A percentile compares a stretch with the other conserved stretches of the same genome.
These are phyloP conservation scores for Verruconis gallopava DNA, from an alignment of 2,329 filamentous ascomycete genomes.

Conservation along the genomic window DNA sequence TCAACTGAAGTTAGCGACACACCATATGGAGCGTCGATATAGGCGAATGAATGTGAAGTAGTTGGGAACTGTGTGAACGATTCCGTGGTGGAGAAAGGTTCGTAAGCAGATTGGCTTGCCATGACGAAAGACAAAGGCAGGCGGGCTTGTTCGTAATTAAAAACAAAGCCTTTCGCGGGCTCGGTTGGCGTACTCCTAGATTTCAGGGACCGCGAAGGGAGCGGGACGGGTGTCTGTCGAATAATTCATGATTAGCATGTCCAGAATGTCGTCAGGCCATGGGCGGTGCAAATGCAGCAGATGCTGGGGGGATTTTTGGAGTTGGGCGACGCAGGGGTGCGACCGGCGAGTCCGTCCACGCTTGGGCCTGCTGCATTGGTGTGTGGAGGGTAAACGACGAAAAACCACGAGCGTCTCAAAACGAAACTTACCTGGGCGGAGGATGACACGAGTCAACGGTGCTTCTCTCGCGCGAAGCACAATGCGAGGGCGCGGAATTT, in stretches of 20 bases:
- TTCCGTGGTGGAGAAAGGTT: conserved; percentile 5
- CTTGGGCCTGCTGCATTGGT: too few species aligned
- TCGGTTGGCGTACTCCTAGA: not conserved
- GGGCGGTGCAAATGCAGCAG: too few species aligned
- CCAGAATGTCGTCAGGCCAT: not conserved
- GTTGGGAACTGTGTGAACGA: conserved; percentile 1
- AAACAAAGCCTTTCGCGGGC: not conserved
- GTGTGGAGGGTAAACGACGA: too few species aligned
- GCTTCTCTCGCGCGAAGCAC: too few species aligned
- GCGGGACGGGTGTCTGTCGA: not conserved
- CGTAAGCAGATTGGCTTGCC: conserved; percentile 7
- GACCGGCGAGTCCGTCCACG: not conserved
- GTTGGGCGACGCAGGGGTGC: too few species aligned
- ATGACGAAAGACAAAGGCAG: conserved; percentile 6
- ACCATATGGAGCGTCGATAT: not conserved
- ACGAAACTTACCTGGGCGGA: too few species aligned
- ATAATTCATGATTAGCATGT: not conserved
- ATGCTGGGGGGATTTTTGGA: too few species aligned
- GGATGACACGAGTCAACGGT: too few species aligned
- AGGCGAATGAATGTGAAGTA: conserved; percentile 4
- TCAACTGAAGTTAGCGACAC: conserved; percentile 1
- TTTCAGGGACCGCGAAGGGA: too few species aligned
- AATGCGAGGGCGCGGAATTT: too few species aligned
- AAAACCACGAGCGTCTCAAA: too few species aligned
- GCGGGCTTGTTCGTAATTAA: not conserved